Base-by-base conservation (phyloP, 164 flowering plant species). In the Dillenia turbinata region DNA sequence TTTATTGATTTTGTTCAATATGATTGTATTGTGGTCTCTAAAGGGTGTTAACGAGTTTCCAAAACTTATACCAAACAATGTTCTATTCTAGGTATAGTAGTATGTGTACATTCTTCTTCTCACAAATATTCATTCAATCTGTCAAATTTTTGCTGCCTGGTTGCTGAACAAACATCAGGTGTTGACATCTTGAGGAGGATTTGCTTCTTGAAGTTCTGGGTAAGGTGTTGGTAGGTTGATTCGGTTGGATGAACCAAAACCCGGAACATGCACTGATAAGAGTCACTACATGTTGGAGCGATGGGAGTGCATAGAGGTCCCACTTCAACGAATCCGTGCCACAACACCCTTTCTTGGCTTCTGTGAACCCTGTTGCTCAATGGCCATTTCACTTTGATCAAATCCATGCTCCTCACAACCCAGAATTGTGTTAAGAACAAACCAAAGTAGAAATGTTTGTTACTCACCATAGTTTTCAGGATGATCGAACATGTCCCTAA, bases 221-320 rank as follows among this genome's bases (percentile, higher is more conserved):
- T 47, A 19, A 70, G 0, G 54, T 50, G n/a, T 49, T 44, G 9
- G 70, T 83, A 77, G 47, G 72, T 73, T 44, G 70, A 64, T 66
- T 79, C 68, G 11, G 56, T 54, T 0, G 84, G 89, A 71, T 86
- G 88, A 57, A 78, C 49, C 16, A 72, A 52, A 54, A 84, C 87
- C 81, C 83, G 82, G 33, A 82, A 81, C 26, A 82, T 0, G 65
- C 59, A 81, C 58, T 80, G 40, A 7, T 73, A 66, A 5, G 71
- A 47, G 13, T 79, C 61, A 2, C 10, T 9, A 49, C 84, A 84
- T 8, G 64, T 43, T 12, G 72, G 74, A 6, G 75, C 66, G 9
- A 57, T 2, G 12, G 44, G 15, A 17, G 66, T 75, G 44, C 85
- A 81, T 1, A 72, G 43, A 11, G 52, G 62, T 17, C 71, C 79